Percentiles rank a stretch among this genome's conserved stretches.
These are phyloP conservation scores for Tuber microsphaerosporum DNA, from an alignment of 495 filamentous ascomycete genomes.

Conservation along the genomic window DNA sequence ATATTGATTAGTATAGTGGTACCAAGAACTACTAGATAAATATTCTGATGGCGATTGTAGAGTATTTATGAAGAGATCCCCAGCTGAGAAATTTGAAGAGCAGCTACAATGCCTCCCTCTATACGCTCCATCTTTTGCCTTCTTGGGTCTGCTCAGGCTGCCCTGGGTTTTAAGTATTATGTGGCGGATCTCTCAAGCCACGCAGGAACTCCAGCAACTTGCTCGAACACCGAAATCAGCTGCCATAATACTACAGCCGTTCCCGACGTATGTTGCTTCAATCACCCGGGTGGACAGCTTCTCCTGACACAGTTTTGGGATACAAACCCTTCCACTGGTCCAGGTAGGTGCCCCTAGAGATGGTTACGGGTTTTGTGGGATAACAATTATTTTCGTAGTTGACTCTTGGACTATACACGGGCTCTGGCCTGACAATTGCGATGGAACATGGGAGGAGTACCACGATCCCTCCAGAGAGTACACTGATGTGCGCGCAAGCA, in stretches of 20 bases:
- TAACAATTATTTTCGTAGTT: conserved; percentile 41
- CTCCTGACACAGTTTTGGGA: conserved; percentile 89
- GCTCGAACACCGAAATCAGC: conserved; percentile 18
- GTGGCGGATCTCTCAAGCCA: background rate
- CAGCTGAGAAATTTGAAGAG: background rate
- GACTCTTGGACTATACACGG: conserved; percentile 85
- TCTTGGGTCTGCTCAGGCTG: background rate
- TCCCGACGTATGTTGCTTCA: conserved; percentile 71
- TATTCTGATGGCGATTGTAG: background rate
- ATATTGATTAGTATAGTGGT: background rate
- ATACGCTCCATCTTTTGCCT: background rate
- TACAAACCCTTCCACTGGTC: conserved; percentile 58
- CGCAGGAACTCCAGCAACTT: conserved; percentile 19
- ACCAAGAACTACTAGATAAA: background rate
- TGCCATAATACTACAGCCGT: conserved; percentile 9
- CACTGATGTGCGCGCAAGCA: conserved; percentile 61
- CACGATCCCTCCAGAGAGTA: conserved; percentile 63
- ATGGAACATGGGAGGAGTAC: conserved; percentile 67
- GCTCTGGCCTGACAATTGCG: conserved; percentile 88
- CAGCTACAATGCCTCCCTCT: background rate
- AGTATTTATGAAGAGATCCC: background rate
- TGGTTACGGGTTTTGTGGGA: background rate
- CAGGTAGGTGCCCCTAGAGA: background rate
- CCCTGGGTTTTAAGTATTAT: background rate
- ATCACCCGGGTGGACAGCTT: conserved; percentile 69